Percentiles rank a stretch among this genome's conserved stretches.
These are phyloP conservation scores for Diaporthe vaccinii DNA, from an alignment of 2,329 filamentous ascomycete species.

Conservation along the genomic window DNA sequence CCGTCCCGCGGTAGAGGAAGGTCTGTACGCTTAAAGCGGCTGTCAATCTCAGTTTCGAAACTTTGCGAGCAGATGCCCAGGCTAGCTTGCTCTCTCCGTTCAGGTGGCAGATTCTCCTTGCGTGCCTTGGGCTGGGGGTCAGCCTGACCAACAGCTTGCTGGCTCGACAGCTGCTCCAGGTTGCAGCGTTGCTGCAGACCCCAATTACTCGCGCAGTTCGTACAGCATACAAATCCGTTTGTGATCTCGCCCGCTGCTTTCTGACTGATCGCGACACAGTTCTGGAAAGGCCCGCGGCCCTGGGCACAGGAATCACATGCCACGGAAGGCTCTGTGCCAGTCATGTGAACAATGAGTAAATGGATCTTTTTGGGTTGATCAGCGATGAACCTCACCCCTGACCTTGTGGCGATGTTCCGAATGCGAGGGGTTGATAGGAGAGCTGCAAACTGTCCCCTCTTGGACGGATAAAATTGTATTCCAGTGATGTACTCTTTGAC, in stretches of 20 bases:
- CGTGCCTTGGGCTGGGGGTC: not conserved
- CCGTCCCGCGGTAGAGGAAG: not conserved
- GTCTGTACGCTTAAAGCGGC: slow-evolving; percentile 8
- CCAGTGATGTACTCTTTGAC: not conserved
- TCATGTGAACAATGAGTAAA: slow-evolving; percentile 31
- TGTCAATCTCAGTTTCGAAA: not conserved
- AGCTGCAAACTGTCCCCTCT: not conserved
- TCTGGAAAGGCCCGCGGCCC: slow-evolving; percentile 13
- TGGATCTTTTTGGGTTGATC: slow-evolving; percentile 11
- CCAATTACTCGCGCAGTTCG: slow-evolving; percentile 23
- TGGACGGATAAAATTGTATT: not conserved
- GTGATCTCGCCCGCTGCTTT: slow-evolving; percentile 7
- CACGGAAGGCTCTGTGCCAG: slow-evolving; percentile 2
- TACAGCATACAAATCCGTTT: slow-evolving; percentile 15
- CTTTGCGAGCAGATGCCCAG: not conserved
- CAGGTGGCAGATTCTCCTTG: no score
- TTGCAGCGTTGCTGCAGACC: not conserved
- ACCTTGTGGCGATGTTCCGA: not conserved
- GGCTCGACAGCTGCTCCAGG: not conserved
- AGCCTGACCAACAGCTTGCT: not conserved
- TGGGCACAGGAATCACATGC: slow-evolving; percentile 1
- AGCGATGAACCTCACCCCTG: not conserved
- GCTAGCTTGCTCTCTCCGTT: not conserved
- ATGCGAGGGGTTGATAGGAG: slow-evolving; percentile 8
- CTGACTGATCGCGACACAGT: slow-evolving; percentile 11